Conservation (phyloP, 2,329 filamentous ascomycete species). For the Cryphonectria radicalis region DNA sequence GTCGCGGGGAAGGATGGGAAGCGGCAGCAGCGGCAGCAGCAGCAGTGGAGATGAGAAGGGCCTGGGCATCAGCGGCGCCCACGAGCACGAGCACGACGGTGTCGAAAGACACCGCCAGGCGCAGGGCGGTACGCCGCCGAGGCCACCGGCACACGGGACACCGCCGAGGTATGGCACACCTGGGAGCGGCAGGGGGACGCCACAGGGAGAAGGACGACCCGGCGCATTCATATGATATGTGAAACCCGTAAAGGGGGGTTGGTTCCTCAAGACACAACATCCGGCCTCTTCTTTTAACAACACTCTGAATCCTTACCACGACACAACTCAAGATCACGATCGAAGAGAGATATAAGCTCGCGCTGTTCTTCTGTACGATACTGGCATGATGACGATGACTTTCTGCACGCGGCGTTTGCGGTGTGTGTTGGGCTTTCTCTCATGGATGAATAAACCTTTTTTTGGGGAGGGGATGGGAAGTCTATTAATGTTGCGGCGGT, state of each 20-base stretch:
- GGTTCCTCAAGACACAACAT: neutral
- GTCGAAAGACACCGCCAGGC: conserved; percentile 34
- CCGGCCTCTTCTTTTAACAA: neutral
- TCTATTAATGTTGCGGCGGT: neutral
- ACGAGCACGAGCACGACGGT: conserved; percentile 34
- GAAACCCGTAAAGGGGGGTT: neutral
- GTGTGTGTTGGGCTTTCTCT: neutral
- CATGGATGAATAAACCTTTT: neutral
- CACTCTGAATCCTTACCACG: neutral
- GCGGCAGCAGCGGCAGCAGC: conserved; percentile 36
- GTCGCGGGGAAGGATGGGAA: conserved; percentile 33
- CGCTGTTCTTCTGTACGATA: conserved; percentile 11
- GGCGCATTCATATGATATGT: conserved; percentile 5
- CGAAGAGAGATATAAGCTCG: neutral
- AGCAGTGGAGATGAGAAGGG: conserved; percentile 34
- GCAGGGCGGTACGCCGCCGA: conserved; percentile 32
- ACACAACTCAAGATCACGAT: neutral
- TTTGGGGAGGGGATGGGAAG: neutral
- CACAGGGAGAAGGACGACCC: neutral
- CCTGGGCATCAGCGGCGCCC: conserved; percentile 26
- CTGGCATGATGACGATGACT: conserved; percentile 9
- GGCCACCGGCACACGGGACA: conserved; percentile 21
- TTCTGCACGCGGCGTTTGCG: conserved; percentile 7
- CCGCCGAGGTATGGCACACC: conserved; percentile 6
- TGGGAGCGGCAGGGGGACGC: conserved; percentile 18